These are phyloP conservation scores for Drechslera avenae DNA, from an alignment of 2,329 filamentous ascomycete species.

Conservation along the genomic window DNA sequence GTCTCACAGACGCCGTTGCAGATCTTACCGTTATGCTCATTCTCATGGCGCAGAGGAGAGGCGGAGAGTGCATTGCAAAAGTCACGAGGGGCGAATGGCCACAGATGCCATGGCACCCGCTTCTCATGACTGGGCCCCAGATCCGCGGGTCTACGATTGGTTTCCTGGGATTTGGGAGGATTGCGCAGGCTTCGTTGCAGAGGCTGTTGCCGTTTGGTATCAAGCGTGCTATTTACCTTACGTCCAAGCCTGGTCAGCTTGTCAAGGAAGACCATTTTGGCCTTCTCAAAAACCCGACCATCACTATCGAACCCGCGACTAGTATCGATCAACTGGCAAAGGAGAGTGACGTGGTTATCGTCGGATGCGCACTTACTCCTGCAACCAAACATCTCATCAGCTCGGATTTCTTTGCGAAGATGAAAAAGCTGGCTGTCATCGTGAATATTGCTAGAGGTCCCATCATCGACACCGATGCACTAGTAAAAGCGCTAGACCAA, in stretches of 20 bases:
- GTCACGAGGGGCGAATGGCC: slow-evolving; percentile 36
- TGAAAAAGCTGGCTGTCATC: slow-evolving; percentile 60
- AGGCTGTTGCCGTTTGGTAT: slow-evolving; percentile 38
- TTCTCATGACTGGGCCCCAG: slow-evolving; percentile 38
- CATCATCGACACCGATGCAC: slow-evolving; percentile 60
- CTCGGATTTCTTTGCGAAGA: slow-evolving; percentile 49
- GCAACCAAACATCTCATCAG: slow-evolving; percentile 36
- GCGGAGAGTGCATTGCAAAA: slow-evolving; percentile 32
- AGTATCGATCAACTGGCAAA: slow-evolving; percentile 29
- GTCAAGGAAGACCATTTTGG: slow-evolving; percentile 34
- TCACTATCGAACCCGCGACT: slow-evolving; percentile 28
- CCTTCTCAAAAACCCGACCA: slow-evolving; percentile 20
- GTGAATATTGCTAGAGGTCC: slow-evolving; percentile 63
- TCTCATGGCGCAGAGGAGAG: slow-evolving; percentile 41
- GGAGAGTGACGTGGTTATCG: slow-evolving; percentile 40
- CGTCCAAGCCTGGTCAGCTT: slow-evolving; percentile 31
- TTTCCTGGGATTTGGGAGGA: slow-evolving; percentile 39
- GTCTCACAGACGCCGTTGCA: slow-evolving; percentile 39
- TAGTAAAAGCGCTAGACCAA: slow-evolving; percentile 57
- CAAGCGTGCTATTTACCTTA: slow-evolving; percentile 32
- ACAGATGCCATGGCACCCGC: slow-evolving; percentile 39
- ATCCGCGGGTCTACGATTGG: slow-evolving; percentile 32
- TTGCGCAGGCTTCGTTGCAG: slow-evolving; percentile 34
- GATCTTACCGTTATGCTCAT: slow-evolving; percentile 40
- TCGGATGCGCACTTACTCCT: slow-evolving; percentile 36